Percentiles rank a stretch among this genome's conserved stretches.
Evolutionary conservation across 257 asterid species (phyloP).

Genomic region (Knoxia roxburghii): DNA sequence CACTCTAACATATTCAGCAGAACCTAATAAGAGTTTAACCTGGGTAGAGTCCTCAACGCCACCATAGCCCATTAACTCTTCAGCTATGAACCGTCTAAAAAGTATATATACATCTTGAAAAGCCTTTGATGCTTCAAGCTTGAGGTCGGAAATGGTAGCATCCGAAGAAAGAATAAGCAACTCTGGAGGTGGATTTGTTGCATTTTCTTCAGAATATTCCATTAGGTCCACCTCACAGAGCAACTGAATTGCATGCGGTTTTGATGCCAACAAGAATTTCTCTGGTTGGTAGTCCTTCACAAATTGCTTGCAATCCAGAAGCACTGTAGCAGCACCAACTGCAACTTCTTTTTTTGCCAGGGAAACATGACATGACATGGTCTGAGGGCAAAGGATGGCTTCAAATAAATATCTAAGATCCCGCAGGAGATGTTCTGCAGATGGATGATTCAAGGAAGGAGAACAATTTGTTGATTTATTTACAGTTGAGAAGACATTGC

Average conservation of each 20-base stretch:
- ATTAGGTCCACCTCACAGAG: conserved; percentile 70
- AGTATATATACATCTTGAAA: conserved; percentile 76
- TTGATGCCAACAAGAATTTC: conserved; percentile 25
- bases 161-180: conserved; percentile 49
- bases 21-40: conserved; percentile 69
- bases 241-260: conserved; percentile 46
- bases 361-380: conserved; percentile 42
- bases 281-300: conserved; percentile 66
- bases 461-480: conserved; percentile 17
- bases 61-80: conserved; percentile 69
- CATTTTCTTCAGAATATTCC: conserved; percentile 44
- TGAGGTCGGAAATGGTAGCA: conserved; percentile 84
- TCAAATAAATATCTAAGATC: conserved; percentile 69
- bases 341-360: conserved; percentile 39
- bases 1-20: conserved; percentile 42
- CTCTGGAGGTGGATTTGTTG: conserved; percentile 73
- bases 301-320: conserved; percentile 90
- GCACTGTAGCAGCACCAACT: conserved; percentile 43
- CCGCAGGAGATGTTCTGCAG: conserved; percentile 57
- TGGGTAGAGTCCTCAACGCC: conserved; percentile 81
- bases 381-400: conserved; percentile 63
- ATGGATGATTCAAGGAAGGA: conserved; percentile 33
- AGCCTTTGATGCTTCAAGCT: conserved; percentile 72
- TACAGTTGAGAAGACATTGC: conserved; percentile 33
- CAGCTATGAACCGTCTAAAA: conserved; percentile 75